Evolutionary conservation across 1,139 yeast species (phyloP).

Genomic region (Torulaspora pretoriensis): DNA sequence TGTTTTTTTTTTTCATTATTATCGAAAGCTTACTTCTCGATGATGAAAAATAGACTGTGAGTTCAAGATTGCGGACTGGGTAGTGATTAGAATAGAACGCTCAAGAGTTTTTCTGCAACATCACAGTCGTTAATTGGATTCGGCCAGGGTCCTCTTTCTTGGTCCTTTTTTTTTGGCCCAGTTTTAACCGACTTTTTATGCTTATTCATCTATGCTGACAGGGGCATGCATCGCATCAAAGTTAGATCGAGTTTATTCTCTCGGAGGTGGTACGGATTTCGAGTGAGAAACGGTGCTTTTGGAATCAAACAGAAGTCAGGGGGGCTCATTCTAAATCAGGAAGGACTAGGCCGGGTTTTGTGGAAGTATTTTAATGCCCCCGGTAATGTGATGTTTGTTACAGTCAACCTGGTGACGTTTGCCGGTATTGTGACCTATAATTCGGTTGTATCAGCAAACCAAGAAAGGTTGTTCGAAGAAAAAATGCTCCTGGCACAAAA

Average conservation of each 20-base stretch:
- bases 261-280: slow-evolving; percentile 12
- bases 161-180: neutral
- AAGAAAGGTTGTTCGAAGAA: slow-evolving; percentile 16
- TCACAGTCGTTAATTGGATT: neutral
- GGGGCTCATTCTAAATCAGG: slow-evolving; percentile 12
- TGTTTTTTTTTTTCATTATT: neutral
- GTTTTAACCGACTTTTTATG: neutral
- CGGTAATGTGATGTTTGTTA: slow-evolving; percentile 34
- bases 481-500: slow-evolving; percentile 9
- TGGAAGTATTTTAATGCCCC: slow-evolving; percentile 37
- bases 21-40: too few relatives aligned
- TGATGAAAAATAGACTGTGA: neutral
- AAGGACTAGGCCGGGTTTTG: slow-evolving; percentile 14
- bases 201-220: slow-evolving; percentile 2
- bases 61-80: neutral
- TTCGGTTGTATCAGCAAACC: slow-evolving; percentile 22
- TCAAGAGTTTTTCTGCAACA: neutral
- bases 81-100: neutral
- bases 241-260: slow-evolving; percentile 5
- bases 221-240: slow-evolving; percentile 12
- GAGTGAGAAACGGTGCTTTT: slow-evolving; percentile 7
- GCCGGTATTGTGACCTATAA: slow-evolving; percentile 32
- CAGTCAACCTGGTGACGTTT: slow-evolving; percentile 33
- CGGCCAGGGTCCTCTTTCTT: neutral
- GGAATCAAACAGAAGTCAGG: slow-evolving; percentile 7